Conservation (phyloP, 1,284 basidiomycete genomes). For the Ganoderma lucidum region DNA sequence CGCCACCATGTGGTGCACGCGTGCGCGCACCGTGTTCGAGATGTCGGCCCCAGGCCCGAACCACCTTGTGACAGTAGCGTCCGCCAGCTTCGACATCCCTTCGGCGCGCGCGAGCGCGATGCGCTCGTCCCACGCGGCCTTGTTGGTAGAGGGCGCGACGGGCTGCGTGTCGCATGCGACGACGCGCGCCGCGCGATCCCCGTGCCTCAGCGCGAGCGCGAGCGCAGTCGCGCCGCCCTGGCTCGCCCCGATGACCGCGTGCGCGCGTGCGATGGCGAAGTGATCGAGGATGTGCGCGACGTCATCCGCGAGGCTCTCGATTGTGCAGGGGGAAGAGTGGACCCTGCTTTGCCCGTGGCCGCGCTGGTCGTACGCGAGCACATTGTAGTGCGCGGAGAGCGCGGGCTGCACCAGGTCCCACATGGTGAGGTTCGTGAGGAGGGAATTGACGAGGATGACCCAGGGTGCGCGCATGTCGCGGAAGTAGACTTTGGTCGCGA, state of each 20-base stretch:
- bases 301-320: constrained; percentile 1
- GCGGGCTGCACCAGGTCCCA: background rate
- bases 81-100: background rate
- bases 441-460: constrained; percentile 5
- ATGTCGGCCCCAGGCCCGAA: background rate
- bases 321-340: background rate
- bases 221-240: constrained; percentile 2
- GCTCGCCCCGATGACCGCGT: background rate
- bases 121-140: background rate
- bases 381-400: constrained; percentile 6
- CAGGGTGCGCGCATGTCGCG: constrained; percentile 1
- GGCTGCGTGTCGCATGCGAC: constrained; percentile 7
- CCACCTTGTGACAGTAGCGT: background rate
- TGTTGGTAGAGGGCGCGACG: background rate
- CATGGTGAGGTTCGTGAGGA: background rate
- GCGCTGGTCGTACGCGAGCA: constrained; percentile 8
- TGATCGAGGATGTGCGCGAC: constrained; percentile 6
- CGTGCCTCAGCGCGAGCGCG: background rate
- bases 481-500: background rate
- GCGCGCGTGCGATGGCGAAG: background rate
- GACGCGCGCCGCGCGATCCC: background rate
- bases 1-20: background rate
- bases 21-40: background rate
- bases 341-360: background rate
- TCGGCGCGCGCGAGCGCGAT: constrained; percentile 5